Evolutionary conservation across 2,329 filamentous ascomycete genomes (phyloP).

Genomic region (Onygenales sp.): DNA sequence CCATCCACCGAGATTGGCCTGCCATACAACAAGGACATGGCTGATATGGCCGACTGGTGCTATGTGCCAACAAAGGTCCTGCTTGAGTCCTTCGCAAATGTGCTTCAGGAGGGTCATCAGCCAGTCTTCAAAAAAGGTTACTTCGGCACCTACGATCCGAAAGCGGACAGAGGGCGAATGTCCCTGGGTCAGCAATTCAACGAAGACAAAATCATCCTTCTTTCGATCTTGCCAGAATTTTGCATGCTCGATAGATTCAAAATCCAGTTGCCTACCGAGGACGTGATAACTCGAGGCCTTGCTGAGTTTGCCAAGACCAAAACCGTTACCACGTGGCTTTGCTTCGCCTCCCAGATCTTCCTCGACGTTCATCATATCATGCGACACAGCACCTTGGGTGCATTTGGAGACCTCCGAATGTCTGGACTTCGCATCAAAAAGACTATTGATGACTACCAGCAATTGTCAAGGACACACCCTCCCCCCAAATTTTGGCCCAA

Average conservation of each 20-base stretch:
- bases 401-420: constrained; percentile 7
- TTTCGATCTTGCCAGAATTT: constrained; percentile 27
- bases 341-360: constrained; percentile 34
- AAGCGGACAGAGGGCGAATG: constrained; percentile 13
- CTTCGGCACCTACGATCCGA: constrained; percentile 12
- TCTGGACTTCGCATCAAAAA: constrained; percentile 17
- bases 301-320: constrained; percentile 21
- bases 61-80: constrained; percentile 10
- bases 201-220: constrained; percentile 28
- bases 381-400: constrained; percentile 9
- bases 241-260: constrained; percentile 3
- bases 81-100: constrained; percentile 6
- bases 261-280: constrained; percentile 18
- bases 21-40: too few species aligned
- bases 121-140: constrained; percentile 9
- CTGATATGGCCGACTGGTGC: constrained; percentile 7
- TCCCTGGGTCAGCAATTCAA: constrained; percentile 21
- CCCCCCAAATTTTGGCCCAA: constrained; percentile 19
- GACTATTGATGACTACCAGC: constrained; percentile 16
- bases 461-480: constrained; percentile 13
- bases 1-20: too few species aligned
- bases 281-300: constrained; percentile 31
- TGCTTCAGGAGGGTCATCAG: constrained; percentile 2
- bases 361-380: constrained; percentile 33
- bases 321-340: constrained; percentile 25